Percentiles rank a stretch among this genome's conserved stretches.
These are phyloP conservation scores for Cladosporium austrohemisphaericum DNA, from an alignment of 2,329 filamentous ascomycete species.

Conservation along the genomic window DNA sequence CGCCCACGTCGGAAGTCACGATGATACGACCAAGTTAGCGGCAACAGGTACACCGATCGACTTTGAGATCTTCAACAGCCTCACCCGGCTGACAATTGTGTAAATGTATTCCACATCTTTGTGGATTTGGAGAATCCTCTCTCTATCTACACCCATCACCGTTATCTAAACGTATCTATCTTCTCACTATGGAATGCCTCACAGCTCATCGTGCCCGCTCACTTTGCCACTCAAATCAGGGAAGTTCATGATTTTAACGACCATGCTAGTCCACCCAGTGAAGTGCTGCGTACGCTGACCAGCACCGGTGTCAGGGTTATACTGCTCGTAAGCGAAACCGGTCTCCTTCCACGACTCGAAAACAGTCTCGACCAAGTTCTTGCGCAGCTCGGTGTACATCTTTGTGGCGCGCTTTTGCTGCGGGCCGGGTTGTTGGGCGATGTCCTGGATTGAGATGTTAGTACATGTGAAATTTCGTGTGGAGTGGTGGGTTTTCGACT, in stretches of 20 bases:
- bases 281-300: constrained; percentile 98
- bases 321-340: constrained; percentile 98
- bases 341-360: constrained; percentile 85
- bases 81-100: no score
- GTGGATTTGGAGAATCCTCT: no score
- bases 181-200: constrained; percentile 15
- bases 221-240: constrained; percentile 55
- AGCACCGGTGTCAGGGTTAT: constrained; percentile 84
- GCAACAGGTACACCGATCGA: no score
- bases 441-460: constrained; percentile 45
- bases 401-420: constrained; percentile 64
- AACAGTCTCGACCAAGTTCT: constrained; percentile 84
- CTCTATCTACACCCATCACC: no score
- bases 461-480: background rate
- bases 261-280: constrained; percentile 96
- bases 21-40: no score
- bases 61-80: no score
- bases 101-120: no score
- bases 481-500: constrained; percentile 42
- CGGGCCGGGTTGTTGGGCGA: constrained; percentile 63
- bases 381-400: constrained; percentile 72
- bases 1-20: no score
- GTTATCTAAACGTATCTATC: no score
- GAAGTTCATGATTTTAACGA: constrained; percentile 97
- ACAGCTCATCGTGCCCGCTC: constrained; percentile 49